phyloP scores from a whole-genome alignment of 768 basidiomycete species.

The Suillus decipiens region DNA sequence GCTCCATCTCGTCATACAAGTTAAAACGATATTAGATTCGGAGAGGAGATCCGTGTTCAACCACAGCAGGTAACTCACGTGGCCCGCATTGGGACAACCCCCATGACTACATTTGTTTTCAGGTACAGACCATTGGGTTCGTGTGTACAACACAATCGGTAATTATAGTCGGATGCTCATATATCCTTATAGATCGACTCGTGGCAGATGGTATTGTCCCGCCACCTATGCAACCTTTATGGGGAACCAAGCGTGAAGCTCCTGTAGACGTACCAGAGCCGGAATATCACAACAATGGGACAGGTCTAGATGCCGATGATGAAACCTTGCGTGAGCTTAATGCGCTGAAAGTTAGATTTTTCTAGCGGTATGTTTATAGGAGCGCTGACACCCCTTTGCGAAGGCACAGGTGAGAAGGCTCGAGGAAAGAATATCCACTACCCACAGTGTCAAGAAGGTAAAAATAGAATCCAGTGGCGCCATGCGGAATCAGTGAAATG shows the following conservation, averaged over 20 bases:
- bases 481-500: slow-evolving; percentile 28
- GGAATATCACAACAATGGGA: background rate
- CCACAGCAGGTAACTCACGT: slow-evolving; percentile 6
- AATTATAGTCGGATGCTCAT: background rate
- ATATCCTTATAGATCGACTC: slow-evolving; percentile 9
- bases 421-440: slow-evolving; percentile 10
- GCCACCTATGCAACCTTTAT: slow-evolving; percentile 2
- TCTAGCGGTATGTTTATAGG: slow-evolving; percentile 21
- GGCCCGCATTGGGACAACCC: slow-evolving; percentile 3
- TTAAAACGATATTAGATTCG: slow-evolving; percentile 8
- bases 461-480: slow-evolving; percentile 11
- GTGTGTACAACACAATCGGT: background rate
- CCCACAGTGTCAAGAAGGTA: slow-evolving; percentile 14
- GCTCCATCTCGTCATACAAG: slow-evolving; percentile 1
- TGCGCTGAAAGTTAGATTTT: slow-evolving; percentile 7
- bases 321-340: slow-evolving; percentile 6
- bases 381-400: background rate
- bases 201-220: slow-evolving; percentile 11
- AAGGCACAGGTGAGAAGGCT: slow-evolving; percentile 11
- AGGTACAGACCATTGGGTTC: slow-evolving; percentile 15
- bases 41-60: slow-evolving; percentile 7
- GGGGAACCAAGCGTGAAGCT: slow-evolving; percentile 7
- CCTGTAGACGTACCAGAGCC: background rate
- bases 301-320: slow-evolving; percentile 6
- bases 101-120: slow-evolving; percentile 13